Base-by-base conservation (phyloP, 768 basidiomycete species). In the Kockovaella imperatae region DNA sequence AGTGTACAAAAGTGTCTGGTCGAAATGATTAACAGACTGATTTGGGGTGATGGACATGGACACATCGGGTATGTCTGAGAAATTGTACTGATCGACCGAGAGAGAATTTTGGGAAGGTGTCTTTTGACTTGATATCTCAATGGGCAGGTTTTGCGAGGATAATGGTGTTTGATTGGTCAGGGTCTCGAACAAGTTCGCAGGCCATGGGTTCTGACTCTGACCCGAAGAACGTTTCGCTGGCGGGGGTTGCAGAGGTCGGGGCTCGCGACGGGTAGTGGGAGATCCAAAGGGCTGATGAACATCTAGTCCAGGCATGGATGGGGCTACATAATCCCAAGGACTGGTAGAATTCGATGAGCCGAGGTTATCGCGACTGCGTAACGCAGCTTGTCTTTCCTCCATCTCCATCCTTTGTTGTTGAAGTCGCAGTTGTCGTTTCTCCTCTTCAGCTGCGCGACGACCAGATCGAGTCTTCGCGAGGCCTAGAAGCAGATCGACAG, bases 271-370 rank as follows among this genome's bases (percentile, higher is more conserved):
- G 4, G 36, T 35, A 30, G 41, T 41, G 4, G 42, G 18, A 31
- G 50, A 51, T 3, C 57, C 59, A 44, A 71, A 71, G 5, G 69
- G 69, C 39, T 69, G 65, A 36, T 66, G 60, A 1, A 71, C 67
- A 46, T 71, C 65, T 25, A 71, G 42, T 5, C 65, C 64, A n/a
- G 63, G 61, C 61, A 71, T 68, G 13, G 52, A 56, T 7, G 69
- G 69, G 1, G 67, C 64, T 6, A 62, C 55, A 42, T 69, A 71
- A 1, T 62, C 68, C 69, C 69, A 71, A 3, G 69, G 58, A 41
- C 42, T 46, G 10, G 36, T 50, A 26, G 10, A 38, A 15, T 42
- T 53, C 29, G 36, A 49, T 20, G 42, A 32, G 13, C 45, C 48
- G 18, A 32, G 36, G 11, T 20, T 42, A 11, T 42, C 47, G 11